Evolutionary conservation across 345 rosid genomes (phyloP).

Genomic region (Balakata baccata): DNA sequence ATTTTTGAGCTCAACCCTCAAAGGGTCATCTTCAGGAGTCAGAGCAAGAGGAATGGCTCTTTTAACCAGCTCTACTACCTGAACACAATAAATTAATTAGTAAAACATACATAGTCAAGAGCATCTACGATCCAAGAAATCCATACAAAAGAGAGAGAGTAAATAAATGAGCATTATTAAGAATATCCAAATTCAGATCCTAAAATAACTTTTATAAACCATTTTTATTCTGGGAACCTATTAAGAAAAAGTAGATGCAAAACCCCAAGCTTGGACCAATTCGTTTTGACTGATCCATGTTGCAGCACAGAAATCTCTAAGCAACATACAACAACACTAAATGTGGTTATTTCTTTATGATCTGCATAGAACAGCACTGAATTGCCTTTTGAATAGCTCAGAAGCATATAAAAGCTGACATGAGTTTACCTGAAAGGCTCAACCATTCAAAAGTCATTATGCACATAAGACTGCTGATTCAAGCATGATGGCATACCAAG

Average conservation of each 20-base stretch:
- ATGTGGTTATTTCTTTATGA: background rate
- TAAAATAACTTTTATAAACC: slow-evolving; percentile 1
- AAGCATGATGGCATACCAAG: background rate
- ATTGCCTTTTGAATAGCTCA: background rate
- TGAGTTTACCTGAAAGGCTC: background rate
- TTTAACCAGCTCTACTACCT: slow-evolving; percentile 88
- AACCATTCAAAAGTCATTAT: background rate
- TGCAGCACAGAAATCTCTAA: background rate
- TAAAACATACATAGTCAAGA: background rate
- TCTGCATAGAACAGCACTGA: background rate
- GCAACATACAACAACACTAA: background rate
- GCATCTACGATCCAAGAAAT: background rate
- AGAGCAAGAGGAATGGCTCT: slow-evolving; percentile 76
- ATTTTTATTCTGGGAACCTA: background rate
- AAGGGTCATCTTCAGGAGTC: slow-evolving; percentile 59
- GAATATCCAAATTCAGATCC: background rate
- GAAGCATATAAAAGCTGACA: background rate
- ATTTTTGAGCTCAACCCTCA: slow-evolving; percentile 58
- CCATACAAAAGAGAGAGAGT: background rate
- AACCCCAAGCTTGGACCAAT: background rate
- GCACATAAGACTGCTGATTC: background rate
- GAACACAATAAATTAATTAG: background rate
- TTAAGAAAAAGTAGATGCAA: background rate
- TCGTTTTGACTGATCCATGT: background rate
- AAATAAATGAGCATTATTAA: background rate